Conservation (phyloP, 176 grass and related monocot genomes). For the Thinopyrum elongatum region DNA sequence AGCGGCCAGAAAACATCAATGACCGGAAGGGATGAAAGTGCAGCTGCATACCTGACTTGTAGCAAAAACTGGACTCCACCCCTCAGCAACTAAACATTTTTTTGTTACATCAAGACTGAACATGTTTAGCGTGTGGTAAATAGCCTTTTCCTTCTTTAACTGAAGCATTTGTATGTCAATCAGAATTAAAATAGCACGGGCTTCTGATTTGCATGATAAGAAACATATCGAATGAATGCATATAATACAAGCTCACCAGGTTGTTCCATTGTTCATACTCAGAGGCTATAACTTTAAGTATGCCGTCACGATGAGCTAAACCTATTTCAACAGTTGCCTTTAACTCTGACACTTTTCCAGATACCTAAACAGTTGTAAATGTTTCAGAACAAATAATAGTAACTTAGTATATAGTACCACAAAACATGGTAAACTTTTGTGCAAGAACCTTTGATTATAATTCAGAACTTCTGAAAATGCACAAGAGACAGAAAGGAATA, state of each 20-base stretch:
- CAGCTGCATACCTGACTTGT: constrained; percentile 50
- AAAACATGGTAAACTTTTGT: no score
- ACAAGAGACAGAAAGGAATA: background rate
- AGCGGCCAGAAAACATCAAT: background rate
- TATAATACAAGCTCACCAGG: constrained; percentile 48
- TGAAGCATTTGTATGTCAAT: constrained; percentile 35
- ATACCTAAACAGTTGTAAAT: constrained; percentile 54
- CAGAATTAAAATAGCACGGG: background rate
- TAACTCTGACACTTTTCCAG: constrained; percentile 67
- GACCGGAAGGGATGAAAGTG: background rate
- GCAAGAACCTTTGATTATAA: background rate
- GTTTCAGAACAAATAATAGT: constrained; percentile 27
- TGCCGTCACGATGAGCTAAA: constrained; percentile 73
- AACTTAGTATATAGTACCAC: background rate
- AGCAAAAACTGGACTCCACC: constrained; percentile 94
- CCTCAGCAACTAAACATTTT: constrained; percentile 95
- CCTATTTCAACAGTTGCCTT: constrained; percentile 88
- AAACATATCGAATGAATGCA: background rate
- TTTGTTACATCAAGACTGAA: constrained; percentile 95
- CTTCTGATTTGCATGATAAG: background rate
- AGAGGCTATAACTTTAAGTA: constrained; percentile 73
- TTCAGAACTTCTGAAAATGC: background rate
- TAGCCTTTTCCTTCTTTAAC: constrained; percentile 88
- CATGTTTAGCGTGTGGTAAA: constrained; percentile 98
- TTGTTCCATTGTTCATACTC: constrained; percentile 91